Base-by-base conservation (phyloP, 768 basidiomycete genomes). In the Russula dissimulans region DNA sequence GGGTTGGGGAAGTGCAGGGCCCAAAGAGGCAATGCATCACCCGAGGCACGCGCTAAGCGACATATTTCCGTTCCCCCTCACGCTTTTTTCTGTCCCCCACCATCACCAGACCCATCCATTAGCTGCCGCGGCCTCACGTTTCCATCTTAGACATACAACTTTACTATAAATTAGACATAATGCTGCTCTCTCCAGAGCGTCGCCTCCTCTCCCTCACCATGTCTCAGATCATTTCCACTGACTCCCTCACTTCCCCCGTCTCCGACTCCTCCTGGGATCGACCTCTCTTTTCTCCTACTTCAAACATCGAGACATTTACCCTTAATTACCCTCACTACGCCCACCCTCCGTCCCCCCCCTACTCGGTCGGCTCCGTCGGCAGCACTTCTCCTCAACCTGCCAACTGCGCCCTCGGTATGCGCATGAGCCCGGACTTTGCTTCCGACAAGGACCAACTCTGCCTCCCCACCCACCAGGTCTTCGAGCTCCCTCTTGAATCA, bases 391-490 rank as follows among this genome's bases (percentile, higher is more conserved):
- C 63, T 53, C 61, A 63, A 63, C 61, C 60, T 18, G 44, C 78
- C 76, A 39, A 57, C 76, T 74, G 73, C 51, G 74, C 80, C 67
- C 80, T 85, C 75, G 80, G 78, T 70, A 76, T 78, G 61, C 77
- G 77, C 63, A 72, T 75, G 67, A 75, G 74, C 62, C 76, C 80
- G 5, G 81, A 81, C 62, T 64, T 60, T 11, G 64, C 56, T 31
- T 71, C 75, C 17, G 79, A 81, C 26, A 69, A 74, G 57, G 77
- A 80, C 55, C 78, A 74, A 57, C 73, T 81, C 44, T 89, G 85
- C 68, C 70, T 89, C 14, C 79, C 87, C 38, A 89, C 87, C 15
- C 81, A 82, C 70, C 83, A 89, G 73, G 77, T 89, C 66, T 89
- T 89, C 71, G 86, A 87, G 71, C 77, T 84, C 62, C 72, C 77